A percentile compares a stretch with the other conserved stretches of the same genome.
phyloP scores from a whole-genome alignment of 2,329 filamentous ascomycete species.

The Colletotrichum chrysophilum region DNA sequence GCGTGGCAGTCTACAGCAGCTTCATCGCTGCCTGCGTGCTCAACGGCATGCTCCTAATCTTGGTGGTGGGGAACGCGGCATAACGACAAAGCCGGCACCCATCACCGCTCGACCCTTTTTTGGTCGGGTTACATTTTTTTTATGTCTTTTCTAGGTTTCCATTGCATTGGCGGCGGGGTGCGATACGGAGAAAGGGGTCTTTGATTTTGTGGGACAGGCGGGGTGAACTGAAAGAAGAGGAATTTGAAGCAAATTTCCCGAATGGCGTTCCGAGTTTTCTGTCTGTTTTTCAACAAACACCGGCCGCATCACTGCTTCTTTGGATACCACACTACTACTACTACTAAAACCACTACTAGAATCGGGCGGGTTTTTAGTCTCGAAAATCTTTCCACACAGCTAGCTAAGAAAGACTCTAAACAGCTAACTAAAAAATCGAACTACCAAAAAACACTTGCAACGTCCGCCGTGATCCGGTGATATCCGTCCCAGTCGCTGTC shows the following conservation, averaged over 20 bases:
- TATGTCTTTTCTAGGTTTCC: neutral
- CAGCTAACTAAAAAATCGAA: neutral
- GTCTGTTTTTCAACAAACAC: neutral
- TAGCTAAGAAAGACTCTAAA: neutral
- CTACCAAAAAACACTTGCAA: neutral
- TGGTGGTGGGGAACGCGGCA: slow-evolving; percentile 44
- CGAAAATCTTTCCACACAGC: neutral
- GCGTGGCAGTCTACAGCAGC: slow-evolving; percentile 41
- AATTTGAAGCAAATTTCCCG: slow-evolving; percentile 1
- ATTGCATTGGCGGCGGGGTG: neutral
- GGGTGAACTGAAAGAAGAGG: neutral
- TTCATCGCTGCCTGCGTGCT: slow-evolving; percentile 44
- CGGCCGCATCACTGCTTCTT: slow-evolving; percentile 1
- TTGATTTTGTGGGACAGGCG: slow-evolving; percentile 3
- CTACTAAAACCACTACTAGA: neutral
- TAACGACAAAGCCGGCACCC: slow-evolving; percentile 24
- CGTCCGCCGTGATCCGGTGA: neutral
- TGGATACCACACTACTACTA: neutral
- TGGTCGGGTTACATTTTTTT: neutral
- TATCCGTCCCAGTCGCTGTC: neutral
- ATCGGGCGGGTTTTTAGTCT: neutral
- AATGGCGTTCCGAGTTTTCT: neutral
- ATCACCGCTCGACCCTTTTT: neutral
- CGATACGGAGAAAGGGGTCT: neutral
- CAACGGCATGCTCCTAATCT: slow-evolving; percentile 48